Evolutionary conservation across 768 basidiomycete genomes (phyloP), one percentile per base, ranked within the genome.

Genomic region (Neoboletus subvelutipes): DNA sequence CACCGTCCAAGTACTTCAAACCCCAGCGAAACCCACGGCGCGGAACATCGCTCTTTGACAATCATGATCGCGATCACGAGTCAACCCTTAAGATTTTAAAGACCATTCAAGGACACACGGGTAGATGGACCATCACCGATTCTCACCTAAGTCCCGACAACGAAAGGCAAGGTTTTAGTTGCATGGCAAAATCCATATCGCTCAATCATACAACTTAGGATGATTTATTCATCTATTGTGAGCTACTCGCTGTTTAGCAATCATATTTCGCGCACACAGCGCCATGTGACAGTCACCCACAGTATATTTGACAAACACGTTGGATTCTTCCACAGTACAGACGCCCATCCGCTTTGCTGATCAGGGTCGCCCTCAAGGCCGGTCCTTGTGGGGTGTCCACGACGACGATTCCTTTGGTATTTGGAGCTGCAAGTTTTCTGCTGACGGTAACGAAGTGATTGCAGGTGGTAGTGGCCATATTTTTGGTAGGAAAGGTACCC

Each of bases 341-440:
- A 80, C 80, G 20, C 83, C 89, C 6, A 84, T 92, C 43, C 74
- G 74, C 22, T 86, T 87, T 58, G 66, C 75, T 20, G 83, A 86
- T 60, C 73, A 78, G 54, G 60, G 77, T 68, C 70, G 69, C 53
- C 64, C 81, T 63, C 61, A 61, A 58, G 61, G 56, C 24, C 72
- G 67, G 18, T 59, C 72, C 36, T 43, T 56, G n/a, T 77, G 75
- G 67, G 72, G 71, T 22, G 9, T 20, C 45, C 67, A 66, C 18
- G 75, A 76, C 29, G 71, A 77, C 8, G 81, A 82, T 37, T 74
- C 77, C 17, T 87, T 85, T 56, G 84, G 90, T 47, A 90, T 98
- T 52, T 99, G 92, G 87, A 93, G 91, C 60, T 94, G 96, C 68
- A 84, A 91, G 42, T 98, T 98, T 71, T 98, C 94, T 36, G 93